Base-by-base conservation (phyloP, 2,329 filamentous ascomycete genomes). In the Aureobasidium sp. region DNA sequence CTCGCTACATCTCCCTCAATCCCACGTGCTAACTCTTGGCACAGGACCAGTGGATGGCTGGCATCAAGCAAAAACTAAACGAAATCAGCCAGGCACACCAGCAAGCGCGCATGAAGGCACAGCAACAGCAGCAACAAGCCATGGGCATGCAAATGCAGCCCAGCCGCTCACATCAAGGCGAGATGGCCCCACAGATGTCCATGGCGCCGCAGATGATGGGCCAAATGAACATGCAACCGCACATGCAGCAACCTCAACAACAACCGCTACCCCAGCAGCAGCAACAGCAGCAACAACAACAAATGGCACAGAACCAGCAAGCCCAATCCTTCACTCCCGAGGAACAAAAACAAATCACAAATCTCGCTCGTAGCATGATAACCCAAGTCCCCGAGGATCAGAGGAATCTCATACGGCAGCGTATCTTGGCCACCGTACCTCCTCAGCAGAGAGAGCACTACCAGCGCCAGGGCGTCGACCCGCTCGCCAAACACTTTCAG, bases 121-220 rank as follows among this genome's bases (percentile, higher is more conserved):
- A 61, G 9, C 47, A 42, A 47, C 62, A 62, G 31, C 60, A 61
- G 21, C 40, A 53, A 25, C 37, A 29, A 33, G 49, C 31, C 33
- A 67, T 66, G 29, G 72, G 73, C 61, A 67, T 68, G 35, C 69
- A 68, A 29, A 68, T 70, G 55, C 73, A 73, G 50, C 66, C 64
- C 35, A 67, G 65, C 15, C 64, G 70, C 6, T 72, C 70, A 61
- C 75, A 75, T 62, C 74, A 75, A 63, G 70, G 74, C 33, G 75
- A 76, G 57, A 74, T 76, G 63, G 69, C 69, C 17, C 71, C 69
- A 35, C 68, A 67, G 37, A 80, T 81, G 62, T 74, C 77, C 13
- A 74, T 77, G 21, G 78, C 80, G 61, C 73, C 81, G 63, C 78
- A 77, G 59, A 77, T 75, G 23, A 77, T 72, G 25, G 77, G 81